Evolutionary conservation across 345 rosid genomes (phyloP), one percentile per base, ranked within the genome.

Genomic region (Eucalyptus regnans): DNA sequence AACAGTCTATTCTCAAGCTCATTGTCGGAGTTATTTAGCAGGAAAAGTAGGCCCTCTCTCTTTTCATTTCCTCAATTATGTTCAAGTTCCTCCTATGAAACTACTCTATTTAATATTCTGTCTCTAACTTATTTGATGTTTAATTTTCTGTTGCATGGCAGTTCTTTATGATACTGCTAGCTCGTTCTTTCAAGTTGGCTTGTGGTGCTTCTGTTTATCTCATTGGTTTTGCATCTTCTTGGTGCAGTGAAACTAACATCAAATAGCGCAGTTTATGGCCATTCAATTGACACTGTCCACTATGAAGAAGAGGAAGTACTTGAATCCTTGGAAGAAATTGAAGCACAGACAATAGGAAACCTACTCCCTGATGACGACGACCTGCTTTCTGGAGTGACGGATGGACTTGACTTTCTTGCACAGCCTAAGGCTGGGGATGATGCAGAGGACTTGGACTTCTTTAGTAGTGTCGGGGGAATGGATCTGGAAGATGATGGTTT

Each of bases 1-100:
- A 96, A 96, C 92, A 95, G 99, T 91, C 94, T 97, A 87, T 97
- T 97, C 92, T 97, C 99, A 50, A 95, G 98, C 93, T 96, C 99
- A 22, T 86, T 97, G 89, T 96, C 99, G 37, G 99, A 97, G 86
- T 88, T 95, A 88, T 95, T 95, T 91, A 95, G 89, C 89, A 90
- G 93, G 89, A 96, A 95, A 89, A 86, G 99, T 96, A 94, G 93
- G 97, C 88, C 56, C 83, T 90, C n/a, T 86, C 88, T 66, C 56
- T 83, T 58, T 86, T 68, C 62, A 76, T 76, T 86, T 66, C 41
- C 68, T 46, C 76, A 37, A 46, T 81, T 13, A 46, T 46, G 50
- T 54, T 86, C 68, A 54, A 31, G 66, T 54, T 44, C 44, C 66
- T 54, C 17, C 14, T 86, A 18, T 9, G 87, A 76, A 12, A 76